A percentile compares a stretch with the other conserved stretches of the same genome.
Evolutionary conservation across 345 rosid genomes (phyloP).

Genomic region (Salix brachista): DNA sequence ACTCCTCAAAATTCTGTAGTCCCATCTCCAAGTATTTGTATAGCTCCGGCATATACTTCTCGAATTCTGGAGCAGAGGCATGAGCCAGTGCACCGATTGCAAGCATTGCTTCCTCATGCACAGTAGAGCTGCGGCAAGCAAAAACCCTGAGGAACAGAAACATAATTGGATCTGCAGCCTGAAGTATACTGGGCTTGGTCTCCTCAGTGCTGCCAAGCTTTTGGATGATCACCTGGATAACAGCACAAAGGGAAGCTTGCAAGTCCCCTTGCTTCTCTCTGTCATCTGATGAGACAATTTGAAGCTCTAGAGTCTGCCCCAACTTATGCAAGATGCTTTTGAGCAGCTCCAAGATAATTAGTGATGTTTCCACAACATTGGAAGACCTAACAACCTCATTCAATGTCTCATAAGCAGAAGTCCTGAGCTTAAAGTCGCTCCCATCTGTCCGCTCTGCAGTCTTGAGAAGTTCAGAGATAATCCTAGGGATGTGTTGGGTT

Average conservation of each 20-base stretch:
- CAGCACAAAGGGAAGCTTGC: slow-evolving; percentile 91
- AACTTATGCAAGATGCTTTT: slow-evolving; percentile 72
- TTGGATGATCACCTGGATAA: slow-evolving; percentile 91
- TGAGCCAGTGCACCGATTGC: slow-evolving; percentile 96
- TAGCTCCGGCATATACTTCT: slow-evolving; percentile 72
- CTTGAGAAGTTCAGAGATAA: slow-evolving; percentile 53
- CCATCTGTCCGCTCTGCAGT: slow-evolving; percentile 77
- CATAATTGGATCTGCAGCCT: slow-evolving; percentile 84
- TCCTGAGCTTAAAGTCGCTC: slow-evolving; percentile 63
- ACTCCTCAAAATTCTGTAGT: slow-evolving; percentile 83
- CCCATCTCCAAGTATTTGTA: slow-evolving; percentile 85
- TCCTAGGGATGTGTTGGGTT: slow-evolving; percentile 63
- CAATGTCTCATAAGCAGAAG: slow-evolving; percentile 84
- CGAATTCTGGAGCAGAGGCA: slow-evolving; percentile 75
- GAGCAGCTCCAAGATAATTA: slow-evolving; percentile 64
- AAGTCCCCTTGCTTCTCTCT: slow-evolving; percentile 88
- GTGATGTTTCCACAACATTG: slow-evolving; percentile 55
- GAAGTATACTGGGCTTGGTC: slow-evolving; percentile 56
- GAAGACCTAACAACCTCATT: slow-evolving; percentile 90
- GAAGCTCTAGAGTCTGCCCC: slow-evolving; percentile 67
- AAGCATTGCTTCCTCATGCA: slow-evolving; percentile 99
- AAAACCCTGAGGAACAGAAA: slow-evolving; percentile 70
- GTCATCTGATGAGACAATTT: slow-evolving; percentile 65
- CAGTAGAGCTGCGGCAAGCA: slow-evolving; percentile 86
- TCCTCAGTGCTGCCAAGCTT: slow-evolving; percentile 63